phyloP scores from a whole-genome alignment of 352 stramenopile genomes.

The Globisporangium orthogonon region DNA sequence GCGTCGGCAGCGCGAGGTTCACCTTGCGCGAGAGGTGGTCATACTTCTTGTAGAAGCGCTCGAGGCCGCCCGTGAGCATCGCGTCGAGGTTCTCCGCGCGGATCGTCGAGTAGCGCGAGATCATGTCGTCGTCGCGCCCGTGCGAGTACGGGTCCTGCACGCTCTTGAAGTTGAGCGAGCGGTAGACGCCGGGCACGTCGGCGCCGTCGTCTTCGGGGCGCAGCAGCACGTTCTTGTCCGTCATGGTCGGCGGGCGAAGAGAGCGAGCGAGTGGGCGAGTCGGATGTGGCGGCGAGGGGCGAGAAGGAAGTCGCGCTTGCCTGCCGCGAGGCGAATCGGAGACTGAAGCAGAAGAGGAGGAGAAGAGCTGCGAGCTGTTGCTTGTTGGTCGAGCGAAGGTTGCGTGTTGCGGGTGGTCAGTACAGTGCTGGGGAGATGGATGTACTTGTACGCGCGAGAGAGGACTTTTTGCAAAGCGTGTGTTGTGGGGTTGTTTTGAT shows the following conservation, averaged over 20 bases:
- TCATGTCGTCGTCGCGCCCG: constrained; percentile 29
- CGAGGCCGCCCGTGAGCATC: constrained; percentile 63
- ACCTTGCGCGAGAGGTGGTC: constrained; percentile 24
- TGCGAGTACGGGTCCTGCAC: constrained; percentile 71
- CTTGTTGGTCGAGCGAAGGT: background rate
- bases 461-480: too few relatives aligned
- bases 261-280: too few relatives aligned
- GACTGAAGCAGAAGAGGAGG: background rate
- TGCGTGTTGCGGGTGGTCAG: background rate
- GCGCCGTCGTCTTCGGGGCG: constrained; percentile 28
- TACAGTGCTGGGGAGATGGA: background rate
- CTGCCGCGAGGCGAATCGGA: background rate
- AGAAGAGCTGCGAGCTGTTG: background rate
- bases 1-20: constrained; percentile 50
- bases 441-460: too few relatives aligned
- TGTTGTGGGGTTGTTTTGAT: background rate
- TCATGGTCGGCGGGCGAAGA: constrained; percentile 8
- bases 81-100: constrained; percentile 59
- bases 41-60: constrained; percentile 73
- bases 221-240: constrained; percentile 25
- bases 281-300: background rate
- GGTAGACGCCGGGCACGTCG: constrained; percentile 55
- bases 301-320: background rate
- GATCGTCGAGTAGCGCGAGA: constrained; percentile 49
- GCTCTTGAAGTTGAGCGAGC: constrained; percentile 64